Evolutionary conservation across 169 alveolate species (phyloP).

Genomic region (Plasmodium fragile): DNA sequence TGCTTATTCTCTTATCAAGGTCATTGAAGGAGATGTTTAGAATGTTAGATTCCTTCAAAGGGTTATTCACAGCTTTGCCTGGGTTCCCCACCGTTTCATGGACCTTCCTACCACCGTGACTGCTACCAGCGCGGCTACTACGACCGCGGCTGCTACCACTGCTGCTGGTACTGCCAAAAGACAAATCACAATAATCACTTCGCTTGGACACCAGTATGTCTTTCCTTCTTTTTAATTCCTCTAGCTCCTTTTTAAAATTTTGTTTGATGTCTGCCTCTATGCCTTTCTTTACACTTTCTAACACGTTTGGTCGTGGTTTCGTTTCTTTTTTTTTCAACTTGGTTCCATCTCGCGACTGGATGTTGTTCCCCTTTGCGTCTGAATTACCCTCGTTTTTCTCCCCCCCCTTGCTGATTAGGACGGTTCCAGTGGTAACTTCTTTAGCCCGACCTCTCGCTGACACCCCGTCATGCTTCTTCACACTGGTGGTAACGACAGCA

Average conservation of each 20-base stretch:
- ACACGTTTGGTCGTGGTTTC: not conserved
- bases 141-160: not conserved
- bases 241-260: conserved; percentile 46
- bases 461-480: not conserved
- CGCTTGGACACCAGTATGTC: conserved; percentile 31
- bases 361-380: not conserved
- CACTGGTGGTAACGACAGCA: not conserved
- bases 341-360: not conserved
- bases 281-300: not conserved
- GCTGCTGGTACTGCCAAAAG: conserved; percentile 48
- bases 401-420: not conserved
- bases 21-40: conserved; percentile 45
- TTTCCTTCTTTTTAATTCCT: conserved; percentile 51
- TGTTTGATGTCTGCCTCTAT: conserved; percentile 22
- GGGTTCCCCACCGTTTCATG: not conserved
- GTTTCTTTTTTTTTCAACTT: not conserved
- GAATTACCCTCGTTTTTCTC: not conserved
- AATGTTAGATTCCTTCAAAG: conserved; percentile 23
- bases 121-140: not conserved
- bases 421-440: not conserved
- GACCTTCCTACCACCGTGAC: not conserved
- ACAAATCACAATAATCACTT: not conserved
- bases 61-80: conserved; percentile 6
- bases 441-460: not conserved
- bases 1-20: conserved; percentile 52